Conservation (phyloP, 139 green algal species). For the Chlorokybus atmophyticus region DNA sequence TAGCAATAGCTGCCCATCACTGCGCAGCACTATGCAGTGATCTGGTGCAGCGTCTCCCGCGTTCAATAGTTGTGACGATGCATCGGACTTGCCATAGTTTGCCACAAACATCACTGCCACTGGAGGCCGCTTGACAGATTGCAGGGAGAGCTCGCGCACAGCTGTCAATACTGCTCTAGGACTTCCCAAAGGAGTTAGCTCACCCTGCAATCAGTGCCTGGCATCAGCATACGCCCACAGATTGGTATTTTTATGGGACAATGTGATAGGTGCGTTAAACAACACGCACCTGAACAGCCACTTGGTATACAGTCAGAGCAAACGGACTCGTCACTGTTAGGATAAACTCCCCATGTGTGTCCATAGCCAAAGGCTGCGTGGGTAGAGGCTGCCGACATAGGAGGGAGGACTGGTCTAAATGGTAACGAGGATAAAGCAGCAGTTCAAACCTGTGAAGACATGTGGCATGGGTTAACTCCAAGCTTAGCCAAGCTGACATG, state of each 20-base stretch:
- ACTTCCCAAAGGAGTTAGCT: conserved; percentile 32
- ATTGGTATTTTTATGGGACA: no score
- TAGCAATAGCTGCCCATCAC: conserved; percentile 64
- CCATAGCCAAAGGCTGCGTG: conserved; percentile 56
- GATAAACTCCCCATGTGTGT: conserved; percentile 55
- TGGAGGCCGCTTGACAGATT: conserved; percentile 35
- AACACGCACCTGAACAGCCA: no score
- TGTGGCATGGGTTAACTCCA: background rate
- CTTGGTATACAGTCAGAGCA: conserved; percentile 59
- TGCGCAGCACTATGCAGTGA: conserved; percentile 68
- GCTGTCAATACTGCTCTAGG: conserved; percentile 32
- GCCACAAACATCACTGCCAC: conserved; percentile 25
- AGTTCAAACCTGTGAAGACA: conserved; percentile 43
- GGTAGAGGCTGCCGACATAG: conserved; percentile 35
- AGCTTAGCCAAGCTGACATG: no score
- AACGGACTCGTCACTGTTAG: conserved; percentile 56
- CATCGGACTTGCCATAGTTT: no score
- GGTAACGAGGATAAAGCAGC: conserved; percentile 67
- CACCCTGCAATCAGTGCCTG: conserved; percentile 36
- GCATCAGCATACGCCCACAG: no score
- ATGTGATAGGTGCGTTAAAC: no score
- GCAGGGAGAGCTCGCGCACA: conserved; percentile 67
- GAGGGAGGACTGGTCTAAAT: conserved; percentile 69
- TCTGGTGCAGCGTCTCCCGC: conserved; percentile 14
- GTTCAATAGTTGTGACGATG: no score